phyloP scores from a whole-genome alignment of 2,329 filamentous ascomycete genomes.

The Trichophyton equinum region DNA sequence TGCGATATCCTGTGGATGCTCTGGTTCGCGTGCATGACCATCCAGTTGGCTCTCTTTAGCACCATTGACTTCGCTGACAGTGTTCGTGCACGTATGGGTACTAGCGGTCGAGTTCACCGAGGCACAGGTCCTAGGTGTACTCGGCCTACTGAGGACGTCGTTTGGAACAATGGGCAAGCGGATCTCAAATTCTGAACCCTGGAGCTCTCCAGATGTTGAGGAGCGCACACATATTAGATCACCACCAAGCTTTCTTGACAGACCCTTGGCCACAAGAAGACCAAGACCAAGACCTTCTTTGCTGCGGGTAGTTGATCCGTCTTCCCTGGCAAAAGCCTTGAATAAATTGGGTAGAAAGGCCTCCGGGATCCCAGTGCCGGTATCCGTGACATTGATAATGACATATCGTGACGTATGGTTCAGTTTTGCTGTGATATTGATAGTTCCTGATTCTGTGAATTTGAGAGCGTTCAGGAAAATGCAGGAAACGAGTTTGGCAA shows the following conservation, averaged over 20 bases:
- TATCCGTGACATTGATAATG: constrained; percentile 51
- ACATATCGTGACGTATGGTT: constrained; percentile 42
- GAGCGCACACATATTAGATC: constrained; percentile 54
- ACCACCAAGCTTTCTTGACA: constrained; percentile 56
- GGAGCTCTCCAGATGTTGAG: constrained; percentile 46
- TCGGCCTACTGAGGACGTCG: constrained; percentile 38
- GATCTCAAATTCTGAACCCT: constrained; percentile 58
- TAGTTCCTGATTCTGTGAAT: constrained; percentile 53
- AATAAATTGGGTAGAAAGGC: constrained; percentile 56
- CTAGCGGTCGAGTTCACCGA: neutral
- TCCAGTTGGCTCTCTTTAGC: neutral
- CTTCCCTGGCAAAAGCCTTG: constrained; percentile 57
- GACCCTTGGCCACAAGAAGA: constrained; percentile 58
- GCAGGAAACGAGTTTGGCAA: constrained; percentile 52
- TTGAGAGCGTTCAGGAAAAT: constrained; percentile 57
- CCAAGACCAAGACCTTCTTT: constrained; percentile 58
- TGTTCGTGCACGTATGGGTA: neutral
- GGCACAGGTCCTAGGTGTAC: constrained; percentile 16
- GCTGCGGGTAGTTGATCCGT: constrained; percentile 53
- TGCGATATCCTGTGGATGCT: neutral
- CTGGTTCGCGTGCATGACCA: neutral
- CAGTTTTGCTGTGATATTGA: constrained; percentile 44
- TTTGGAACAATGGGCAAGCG: constrained; percentile 46
- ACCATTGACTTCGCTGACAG: neutral
- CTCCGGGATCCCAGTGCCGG: constrained; percentile 54